phyloP scores from a whole-genome alignment of 805 yeast genomes.

The Hanseniaspora valbyensis region DNA sequence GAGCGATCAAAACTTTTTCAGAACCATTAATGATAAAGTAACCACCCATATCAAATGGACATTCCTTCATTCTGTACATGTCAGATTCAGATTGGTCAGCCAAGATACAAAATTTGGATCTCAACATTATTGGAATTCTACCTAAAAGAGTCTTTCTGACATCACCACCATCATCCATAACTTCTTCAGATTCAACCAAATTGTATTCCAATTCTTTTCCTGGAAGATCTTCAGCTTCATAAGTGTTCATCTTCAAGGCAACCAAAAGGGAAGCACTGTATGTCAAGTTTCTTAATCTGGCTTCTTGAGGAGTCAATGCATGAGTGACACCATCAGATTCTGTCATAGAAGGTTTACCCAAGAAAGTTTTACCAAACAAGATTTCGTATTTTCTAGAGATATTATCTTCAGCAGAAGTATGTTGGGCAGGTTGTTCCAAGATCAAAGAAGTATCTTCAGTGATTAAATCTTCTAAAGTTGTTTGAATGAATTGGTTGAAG shows the following conservation, averaged over 20 bases:
- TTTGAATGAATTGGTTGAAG: conserved; percentile 92
- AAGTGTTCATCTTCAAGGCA: conserved; percentile 84
- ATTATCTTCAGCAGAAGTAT: conserved; percentile 79
- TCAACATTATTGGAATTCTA: conserved; percentile 93
- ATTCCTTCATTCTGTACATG: conserved; percentile 88
- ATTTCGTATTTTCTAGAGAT: conserved; percentile 88
- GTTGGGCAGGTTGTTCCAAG: conserved; percentile 97
- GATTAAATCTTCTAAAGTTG: conserved; percentile 92
- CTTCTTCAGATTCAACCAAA: conserved; percentile 34
- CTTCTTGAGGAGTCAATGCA: conserved; percentile 96
- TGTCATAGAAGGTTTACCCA: conserved; percentile 94
- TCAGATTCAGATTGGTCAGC: conserved; percentile 85
- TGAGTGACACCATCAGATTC: conserved; percentile 99
- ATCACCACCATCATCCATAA: conserved; percentile 49
- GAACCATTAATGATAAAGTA: conserved; percentile 97
- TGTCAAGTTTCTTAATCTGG: conserved; percentile 88
- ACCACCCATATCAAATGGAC: conserved; percentile 99
- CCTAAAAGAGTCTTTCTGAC: conserved; percentile 87
- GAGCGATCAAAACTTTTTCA: conserved; percentile 96
- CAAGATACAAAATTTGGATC: conserved; percentile 91
- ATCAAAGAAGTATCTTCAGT: conserved; percentile 91
- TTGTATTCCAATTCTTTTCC: conserved; percentile 51
- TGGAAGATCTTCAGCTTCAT: conserved; percentile 68
- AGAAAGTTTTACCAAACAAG: conserved; percentile 92
- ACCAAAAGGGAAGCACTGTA: conserved; percentile 93